phyloP scores from a whole-genome alignment of 2,329 filamentous ascomycete species.

The Cladophialophora immunda region DNA sequence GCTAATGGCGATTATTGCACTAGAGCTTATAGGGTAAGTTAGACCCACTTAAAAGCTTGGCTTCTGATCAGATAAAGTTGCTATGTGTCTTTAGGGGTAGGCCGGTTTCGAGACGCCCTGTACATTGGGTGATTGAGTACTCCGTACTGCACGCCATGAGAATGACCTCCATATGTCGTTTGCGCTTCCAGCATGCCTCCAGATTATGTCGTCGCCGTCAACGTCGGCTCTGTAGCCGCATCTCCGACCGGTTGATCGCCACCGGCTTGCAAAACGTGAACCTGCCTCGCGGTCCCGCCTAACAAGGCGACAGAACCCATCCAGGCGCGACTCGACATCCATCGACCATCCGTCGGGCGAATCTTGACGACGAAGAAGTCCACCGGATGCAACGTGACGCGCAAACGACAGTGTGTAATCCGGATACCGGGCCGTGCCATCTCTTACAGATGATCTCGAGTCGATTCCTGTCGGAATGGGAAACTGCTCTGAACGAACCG shows the following conservation, averaged over 20 bases:
- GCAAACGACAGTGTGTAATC: not conserved
- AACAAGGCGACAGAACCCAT: too few relatives aligned
- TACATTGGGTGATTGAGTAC: too few relatives aligned
- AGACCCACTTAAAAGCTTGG: too few relatives aligned
- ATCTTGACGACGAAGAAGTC: not conserved
- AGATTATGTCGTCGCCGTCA: not conserved
- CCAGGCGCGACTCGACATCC: not conserved
- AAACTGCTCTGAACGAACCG: not conserved
- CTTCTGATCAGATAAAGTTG: too few relatives aligned
- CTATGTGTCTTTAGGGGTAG: too few relatives aligned
- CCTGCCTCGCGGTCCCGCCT: too few relatives aligned
- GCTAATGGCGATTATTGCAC: too few relatives aligned
- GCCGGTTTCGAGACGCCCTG: too few relatives aligned
- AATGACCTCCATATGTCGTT: not conserved
- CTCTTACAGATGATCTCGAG: not conserved
- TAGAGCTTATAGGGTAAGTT: too few relatives aligned
- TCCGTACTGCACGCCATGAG: not conserved
- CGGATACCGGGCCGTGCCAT: not conserved
- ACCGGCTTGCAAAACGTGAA: not conserved
- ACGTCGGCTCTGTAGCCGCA: not conserved
- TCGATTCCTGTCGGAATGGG: not conserved
- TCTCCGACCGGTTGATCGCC: not conserved
- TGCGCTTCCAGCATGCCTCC: not conserved
- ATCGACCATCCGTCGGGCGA: not conserved
- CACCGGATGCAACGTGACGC: not conserved